Conservation (phyloP, 2,329 filamentous ascomycete species). For the Claviceps sp. region DNA sequence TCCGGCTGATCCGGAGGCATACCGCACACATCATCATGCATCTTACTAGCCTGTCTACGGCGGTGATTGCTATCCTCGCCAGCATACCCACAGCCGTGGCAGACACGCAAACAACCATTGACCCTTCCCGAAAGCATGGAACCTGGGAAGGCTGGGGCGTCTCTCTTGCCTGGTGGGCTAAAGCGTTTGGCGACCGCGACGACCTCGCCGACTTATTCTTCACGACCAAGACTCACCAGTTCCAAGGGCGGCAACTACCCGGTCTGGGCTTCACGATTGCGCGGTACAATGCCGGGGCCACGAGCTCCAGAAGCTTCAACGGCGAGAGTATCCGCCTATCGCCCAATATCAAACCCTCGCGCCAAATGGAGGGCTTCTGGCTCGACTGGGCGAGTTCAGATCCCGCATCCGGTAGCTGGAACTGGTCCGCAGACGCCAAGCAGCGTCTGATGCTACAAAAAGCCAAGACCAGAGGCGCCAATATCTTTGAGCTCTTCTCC, state of each 20-base stretch:
- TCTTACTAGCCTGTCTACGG: background rate
- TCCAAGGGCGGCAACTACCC: conserved; percentile 19
- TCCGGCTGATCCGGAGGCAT: too few relatives aligned
- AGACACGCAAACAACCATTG: background rate
- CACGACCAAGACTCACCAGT: conserved; percentile 17
- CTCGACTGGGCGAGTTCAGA: conserved; percentile 21
- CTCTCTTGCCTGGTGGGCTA: conserved; percentile 31
- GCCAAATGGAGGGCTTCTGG: conserved; percentile 29
- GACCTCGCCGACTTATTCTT: conserved; percentile 29
- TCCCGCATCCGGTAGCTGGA: conserved; percentile 23
- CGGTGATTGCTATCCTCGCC: background rate
- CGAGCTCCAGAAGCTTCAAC: conserved; percentile 21
- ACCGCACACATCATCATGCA: background rate
- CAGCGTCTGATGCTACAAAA: conserved; percentile 26
- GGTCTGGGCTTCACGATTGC: conserved; percentile 29
- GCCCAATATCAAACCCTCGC: conserved; percentile 22
- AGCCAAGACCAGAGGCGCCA: conserved; percentile 21
- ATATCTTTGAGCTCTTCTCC: conserved; percentile 30
- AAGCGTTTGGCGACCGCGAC: conserved; percentile 24
- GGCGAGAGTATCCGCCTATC: conserved; percentile 22
- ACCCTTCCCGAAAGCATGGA: conserved; percentile 19
- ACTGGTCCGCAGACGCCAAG: conserved; percentile 26
- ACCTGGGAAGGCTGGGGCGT: conserved; percentile 31
- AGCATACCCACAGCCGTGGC: background rate
- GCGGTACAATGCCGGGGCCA: conserved; percentile 29